phyloP scores from a whole-genome alignment of 805 yeast genomes.

The Cyberlindnera euphorbiiphila region DNA sequence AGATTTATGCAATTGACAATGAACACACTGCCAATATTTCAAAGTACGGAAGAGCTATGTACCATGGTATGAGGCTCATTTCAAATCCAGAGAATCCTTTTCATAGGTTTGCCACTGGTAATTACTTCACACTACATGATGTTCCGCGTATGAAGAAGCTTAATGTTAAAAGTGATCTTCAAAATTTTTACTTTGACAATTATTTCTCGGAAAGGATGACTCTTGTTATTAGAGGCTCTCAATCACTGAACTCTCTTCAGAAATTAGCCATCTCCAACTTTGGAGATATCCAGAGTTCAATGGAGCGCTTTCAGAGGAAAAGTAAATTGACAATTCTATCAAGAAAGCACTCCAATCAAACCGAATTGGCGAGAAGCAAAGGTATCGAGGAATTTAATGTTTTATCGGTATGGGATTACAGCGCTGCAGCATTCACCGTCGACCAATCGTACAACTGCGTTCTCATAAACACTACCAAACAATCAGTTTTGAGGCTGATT shows the following conservation, averaged over 20 bases:
- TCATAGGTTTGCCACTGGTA: conserved; percentile 64
- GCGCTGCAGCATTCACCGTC: conserved; percentile 25
- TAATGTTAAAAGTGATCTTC: conserved; percentile 35
- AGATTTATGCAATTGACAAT: conserved; percentile 58
- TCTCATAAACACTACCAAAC: conserved; percentile 34
- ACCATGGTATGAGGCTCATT: conserved; percentile 55
- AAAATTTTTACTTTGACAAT: conserved; percentile 36
- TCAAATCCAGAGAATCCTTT: conserved; percentile 50
- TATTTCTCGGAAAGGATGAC: conserved; percentile 50
- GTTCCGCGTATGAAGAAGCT: conserved; percentile 31
- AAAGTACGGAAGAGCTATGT: conserved; percentile 42
- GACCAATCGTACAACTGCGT: conserved; percentile 29
- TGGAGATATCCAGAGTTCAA: conserved; percentile 28
- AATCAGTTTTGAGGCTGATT: conserved; percentile 39
- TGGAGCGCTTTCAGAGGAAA: conserved; percentile 9
- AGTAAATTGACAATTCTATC: conserved; percentile 10
- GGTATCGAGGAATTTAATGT: conserved; percentile 18
- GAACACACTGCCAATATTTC: conserved; percentile 59
- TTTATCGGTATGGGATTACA: conserved; percentile 17
- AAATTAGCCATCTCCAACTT: conserved; percentile 47
- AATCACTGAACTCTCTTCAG: conserved; percentile 53
- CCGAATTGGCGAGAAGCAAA: too few species aligned
- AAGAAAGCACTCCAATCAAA: background rate
- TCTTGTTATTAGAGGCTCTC: conserved; percentile 62
- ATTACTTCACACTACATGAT: conserved; percentile 42